These are phyloP conservation scores for Pythium coloratum DNA, from an alignment of 352 stramenopile genomes.

Conservation along the genomic window DNA sequence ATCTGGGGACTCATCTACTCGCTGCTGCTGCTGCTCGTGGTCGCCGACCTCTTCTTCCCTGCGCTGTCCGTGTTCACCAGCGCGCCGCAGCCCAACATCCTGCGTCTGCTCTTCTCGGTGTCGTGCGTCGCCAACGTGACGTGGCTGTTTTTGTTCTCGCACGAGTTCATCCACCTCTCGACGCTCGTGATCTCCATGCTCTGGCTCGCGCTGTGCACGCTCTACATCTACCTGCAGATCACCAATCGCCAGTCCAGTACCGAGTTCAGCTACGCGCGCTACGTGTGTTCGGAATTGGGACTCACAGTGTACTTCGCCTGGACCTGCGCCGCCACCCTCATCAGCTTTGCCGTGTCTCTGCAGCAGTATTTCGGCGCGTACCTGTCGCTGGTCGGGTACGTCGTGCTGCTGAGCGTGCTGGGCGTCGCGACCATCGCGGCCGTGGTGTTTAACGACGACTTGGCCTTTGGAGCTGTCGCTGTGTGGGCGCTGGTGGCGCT, in stretches of 20 bases:
- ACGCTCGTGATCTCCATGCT: constrained; percentile 57
- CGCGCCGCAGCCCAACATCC: constrained; percentile 43
- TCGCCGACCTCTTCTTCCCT: constrained; percentile 35
- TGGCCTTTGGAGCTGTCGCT: constrained; percentile 62
- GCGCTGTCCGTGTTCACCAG: constrained; percentile 53
- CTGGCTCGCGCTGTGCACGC: constrained; percentile 57
- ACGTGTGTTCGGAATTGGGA: constrained; percentile 57
- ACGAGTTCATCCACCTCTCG: constrained; percentile 61
- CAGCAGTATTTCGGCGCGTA: constrained; percentile 51
- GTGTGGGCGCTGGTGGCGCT: constrained; percentile 67
- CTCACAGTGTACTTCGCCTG: constrained; percentile 78
- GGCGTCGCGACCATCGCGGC: constrained; percentile 51
- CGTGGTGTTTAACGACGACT: constrained; percentile 59
- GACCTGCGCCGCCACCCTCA: constrained; percentile 67
- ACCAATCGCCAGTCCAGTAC: constrained; percentile 29
- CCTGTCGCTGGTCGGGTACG: constrained; percentile 57
- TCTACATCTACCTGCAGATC: constrained; percentile 60
- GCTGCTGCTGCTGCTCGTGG: constrained; percentile 47
- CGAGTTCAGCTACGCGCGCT: constrained; percentile 44
- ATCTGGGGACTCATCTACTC: constrained; percentile 85
- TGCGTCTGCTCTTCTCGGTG: constrained; percentile 59
- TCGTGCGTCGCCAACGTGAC: constrained; percentile 68
- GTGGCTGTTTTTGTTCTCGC: constrained; percentile 73
- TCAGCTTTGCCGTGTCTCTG: constrained; percentile 60
- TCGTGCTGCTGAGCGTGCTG: constrained; percentile 59